Conservation (phyloP, 306 rosid genomes). For the Pachyrhizus erosus region DNA sequence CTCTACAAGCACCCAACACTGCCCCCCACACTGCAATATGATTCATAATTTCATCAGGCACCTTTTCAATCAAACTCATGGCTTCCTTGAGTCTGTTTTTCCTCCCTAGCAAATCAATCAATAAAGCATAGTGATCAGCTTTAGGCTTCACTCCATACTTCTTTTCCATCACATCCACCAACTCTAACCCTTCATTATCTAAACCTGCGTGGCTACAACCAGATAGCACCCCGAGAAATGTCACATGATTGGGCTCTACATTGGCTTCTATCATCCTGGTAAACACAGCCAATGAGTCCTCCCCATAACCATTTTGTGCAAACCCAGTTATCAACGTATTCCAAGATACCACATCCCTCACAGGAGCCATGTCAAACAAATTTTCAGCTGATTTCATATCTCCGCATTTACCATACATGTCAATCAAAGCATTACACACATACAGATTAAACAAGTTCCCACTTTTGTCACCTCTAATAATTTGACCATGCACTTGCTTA, state of each 20-base stretch:
- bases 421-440: slow-evolving; percentile 60
- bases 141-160: slow-evolving; percentile 51
- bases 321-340: slow-evolving; percentile 61
- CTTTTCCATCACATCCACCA: slow-evolving; percentile 60
- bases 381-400: slow-evolving; percentile 60
- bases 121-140: slow-evolving; percentile 61
- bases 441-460: slow-evolving; percentile 49
- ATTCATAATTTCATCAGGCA: slow-evolving; percentile 43
- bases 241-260: slow-evolving; percentile 61
- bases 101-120: slow-evolving; percentile 72
- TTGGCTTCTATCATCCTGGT: slow-evolving; percentile 63
- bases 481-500: slow-evolving; percentile 61
- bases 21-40: slow-evolving; percentile 73
- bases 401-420: slow-evolving; percentile 70
- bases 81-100: slow-evolving; percentile 62
- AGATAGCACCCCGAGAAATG: slow-evolving; percentile 65
- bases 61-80: slow-evolving; percentile 53
- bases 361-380: slow-evolving; percentile 51
- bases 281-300: slow-evolving; percentile 52
- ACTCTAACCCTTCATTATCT: slow-evolving; percentile 52
- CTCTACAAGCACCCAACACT: slow-evolving; percentile 62
- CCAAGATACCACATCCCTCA: slow-evolving; percentile 62
- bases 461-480: slow-evolving; percentile 46
- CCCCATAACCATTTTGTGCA: slow-evolving; percentile 65
- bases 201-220: slow-evolving; percentile 72